Percentiles rank a stretch among this genome's conserved stretches.
phyloP scores from a whole-genome alignment of 345 rosid genomes.

The Syzygium grande region DNA sequence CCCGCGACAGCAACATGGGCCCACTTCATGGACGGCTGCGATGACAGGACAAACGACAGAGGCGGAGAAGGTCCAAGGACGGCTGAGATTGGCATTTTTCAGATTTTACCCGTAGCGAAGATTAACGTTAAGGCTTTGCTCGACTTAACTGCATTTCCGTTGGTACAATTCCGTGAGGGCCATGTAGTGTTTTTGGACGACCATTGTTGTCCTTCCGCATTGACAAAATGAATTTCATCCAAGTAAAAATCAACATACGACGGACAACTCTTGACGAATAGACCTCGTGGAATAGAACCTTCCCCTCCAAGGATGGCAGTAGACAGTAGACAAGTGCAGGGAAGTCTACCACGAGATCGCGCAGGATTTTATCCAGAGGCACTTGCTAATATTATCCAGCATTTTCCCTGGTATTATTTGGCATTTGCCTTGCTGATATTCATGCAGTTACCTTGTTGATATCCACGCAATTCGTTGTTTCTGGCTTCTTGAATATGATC shows the following conservation, averaged over 20 bases:
- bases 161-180: not conserved
- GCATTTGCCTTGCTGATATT: too few relatives aligned
- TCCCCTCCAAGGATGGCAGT: too few relatives aligned
- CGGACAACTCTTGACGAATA: not conserved
- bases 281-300: too few relatives aligned
- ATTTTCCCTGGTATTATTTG: too few relatives aligned
- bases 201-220: not conserved
- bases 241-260: not conserved
- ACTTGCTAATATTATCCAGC: not conserved
- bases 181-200: not conserved
- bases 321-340: too few relatives aligned
- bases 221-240: not conserved
- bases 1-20: not conserved
- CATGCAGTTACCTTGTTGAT: too few relatives aligned
- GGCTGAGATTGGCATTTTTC: not conserved
- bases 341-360: not conserved
- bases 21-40: not conserved
- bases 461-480: too few relatives aligned
- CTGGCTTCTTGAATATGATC: too few relatives aligned
- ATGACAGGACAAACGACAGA: not conserved
- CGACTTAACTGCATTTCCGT: not conserved
- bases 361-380: constrained; percentile 35
- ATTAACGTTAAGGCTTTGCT: too few relatives aligned
- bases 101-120: too few relatives aligned
- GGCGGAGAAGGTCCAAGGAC: not conserved